Evolutionary conservation across 1,284 basidiomycete species (phyloP).

Genomic region (Boletus holoroseus): DNA sequence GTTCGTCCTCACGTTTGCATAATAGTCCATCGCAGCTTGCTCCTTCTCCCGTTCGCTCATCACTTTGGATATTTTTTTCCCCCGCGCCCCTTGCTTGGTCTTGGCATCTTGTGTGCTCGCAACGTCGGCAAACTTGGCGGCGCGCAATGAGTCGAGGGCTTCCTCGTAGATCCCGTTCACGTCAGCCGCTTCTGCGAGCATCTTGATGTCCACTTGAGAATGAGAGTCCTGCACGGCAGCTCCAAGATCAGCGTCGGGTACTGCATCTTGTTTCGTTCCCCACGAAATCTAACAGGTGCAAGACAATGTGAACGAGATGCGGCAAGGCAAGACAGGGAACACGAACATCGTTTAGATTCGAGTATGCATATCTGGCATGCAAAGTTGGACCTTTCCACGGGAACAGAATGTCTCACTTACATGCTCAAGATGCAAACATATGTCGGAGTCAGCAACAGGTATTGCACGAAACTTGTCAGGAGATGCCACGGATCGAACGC

Average conservation of each 20-base stretch:
- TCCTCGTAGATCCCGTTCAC: slow-evolving; percentile 88
- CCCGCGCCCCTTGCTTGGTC: slow-evolving; percentile 6
- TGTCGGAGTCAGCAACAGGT: slow-evolving; percentile 82
- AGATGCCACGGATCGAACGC: slow-evolving; percentile 94
- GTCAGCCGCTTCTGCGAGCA: slow-evolving; percentile 82
- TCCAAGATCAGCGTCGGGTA: slow-evolving; percentile 71
- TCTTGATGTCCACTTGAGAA: slow-evolving; percentile 83
- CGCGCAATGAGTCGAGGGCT: slow-evolving; percentile 76
- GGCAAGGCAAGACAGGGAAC: not conserved
- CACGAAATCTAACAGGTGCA: slow-evolving; percentile 61
- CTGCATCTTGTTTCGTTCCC: slow-evolving; percentile 83
- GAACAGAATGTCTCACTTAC: slow-evolving; percentile 40
- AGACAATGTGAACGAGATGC: not conserved
- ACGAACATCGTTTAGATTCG: slow-evolving; percentile 72
- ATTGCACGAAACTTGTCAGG: slow-evolving; percentile 86
- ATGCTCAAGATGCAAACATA: slow-evolving; percentile 86
- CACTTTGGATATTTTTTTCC: slow-evolving; percentile 28
- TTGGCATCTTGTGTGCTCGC: slow-evolving; percentile 10
- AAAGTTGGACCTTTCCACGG: not conserved
- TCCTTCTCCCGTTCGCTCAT: slow-evolving; percentile 57
- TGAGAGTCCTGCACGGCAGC: slow-evolving; percentile 73
- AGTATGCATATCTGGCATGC: slow-evolving; percentile 64
- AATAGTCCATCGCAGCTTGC: slow-evolving; percentile 79
- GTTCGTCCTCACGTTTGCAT: slow-evolving; percentile 88
- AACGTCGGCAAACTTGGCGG: slow-evolving; percentile 50